A percentile compares a stretch with the other conserved stretches of the same genome.
phyloP scores from a whole-genome alignment of 345 rosid genomes.

The Arabis alpina region DNA sequence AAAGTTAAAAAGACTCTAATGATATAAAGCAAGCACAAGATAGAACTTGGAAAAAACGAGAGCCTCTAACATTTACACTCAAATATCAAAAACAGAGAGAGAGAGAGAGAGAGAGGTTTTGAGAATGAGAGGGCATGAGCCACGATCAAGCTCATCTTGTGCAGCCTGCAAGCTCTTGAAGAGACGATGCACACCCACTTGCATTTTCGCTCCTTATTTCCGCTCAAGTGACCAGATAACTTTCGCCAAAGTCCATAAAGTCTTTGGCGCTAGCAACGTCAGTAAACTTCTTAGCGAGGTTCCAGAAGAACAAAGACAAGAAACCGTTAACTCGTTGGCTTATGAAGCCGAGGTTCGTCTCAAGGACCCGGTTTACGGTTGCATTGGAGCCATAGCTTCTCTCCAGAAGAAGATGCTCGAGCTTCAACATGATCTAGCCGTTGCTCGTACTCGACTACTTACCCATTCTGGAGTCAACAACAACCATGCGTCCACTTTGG shows the following conservation, averaged over 20 bases:
- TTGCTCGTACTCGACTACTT: slow-evolving; percentile 68
- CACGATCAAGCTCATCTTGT: slow-evolving; percentile 82
- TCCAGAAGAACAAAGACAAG: slow-evolving; percentile 89
- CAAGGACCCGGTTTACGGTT: slow-evolving; percentile 86
- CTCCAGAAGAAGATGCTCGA: slow-evolving; percentile 71
- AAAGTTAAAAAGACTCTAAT: slow-evolving; percentile 21
- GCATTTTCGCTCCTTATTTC: slow-evolving; percentile 90
- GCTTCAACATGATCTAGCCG: slow-evolving; percentile 79
- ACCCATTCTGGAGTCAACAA: slow-evolving; percentile 51
- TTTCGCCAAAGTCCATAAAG: slow-evolving; percentile 89
- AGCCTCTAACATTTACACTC: slow-evolving; percentile 40
- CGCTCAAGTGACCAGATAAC: slow-evolving; percentile 70
- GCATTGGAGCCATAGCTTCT: slow-evolving; percentile 87
- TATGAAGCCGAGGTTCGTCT: slow-evolving; percentile 95
- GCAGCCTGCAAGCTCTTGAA: slow-evolving; percentile 95
- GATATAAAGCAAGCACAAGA: slow-evolving; percentile 36
- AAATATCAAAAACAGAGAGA: not conserved
- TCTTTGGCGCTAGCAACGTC: slow-evolving; percentile 95
- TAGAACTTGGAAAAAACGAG: slow-evolving; percentile 24
- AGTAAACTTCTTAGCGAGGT: slow-evolving; percentile 85
- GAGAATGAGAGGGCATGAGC: slow-evolving; percentile 67
- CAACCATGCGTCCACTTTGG: slow-evolving; percentile 32
- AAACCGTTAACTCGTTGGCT: slow-evolving; percentile 81
- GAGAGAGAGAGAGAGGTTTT: not conserved
- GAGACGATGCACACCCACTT: slow-evolving; percentile 72